Conservation (phyloP, 2,329 filamentous ascomycete species). For the Cladobotryum mycophilum region DNA sequence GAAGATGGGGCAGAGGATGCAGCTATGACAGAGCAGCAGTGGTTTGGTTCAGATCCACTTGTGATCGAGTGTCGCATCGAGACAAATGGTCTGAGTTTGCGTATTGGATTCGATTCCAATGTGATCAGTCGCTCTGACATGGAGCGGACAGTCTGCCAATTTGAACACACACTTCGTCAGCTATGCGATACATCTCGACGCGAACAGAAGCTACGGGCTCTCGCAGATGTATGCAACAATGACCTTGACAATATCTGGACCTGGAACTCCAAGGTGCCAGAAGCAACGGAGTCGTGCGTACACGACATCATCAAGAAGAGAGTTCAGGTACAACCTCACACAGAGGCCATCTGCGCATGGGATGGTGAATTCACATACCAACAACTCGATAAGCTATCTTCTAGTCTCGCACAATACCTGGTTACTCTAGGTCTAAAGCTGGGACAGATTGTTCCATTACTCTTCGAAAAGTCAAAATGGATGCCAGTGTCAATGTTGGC, state of each 20-base stretch:
- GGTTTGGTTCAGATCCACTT: too few relatives aligned
- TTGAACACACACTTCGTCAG: conserved; percentile 3
- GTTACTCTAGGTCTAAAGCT: not conserved
- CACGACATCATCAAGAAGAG: conserved; percentile 9
- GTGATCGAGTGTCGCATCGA: too few relatives aligned
- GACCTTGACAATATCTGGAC: conserved; percentile 3
- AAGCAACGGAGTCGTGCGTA: conserved; percentile 7
- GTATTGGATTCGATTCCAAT: conserved; percentile 1
- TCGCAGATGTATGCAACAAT: not conserved
- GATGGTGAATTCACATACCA: conserved; percentile 16
- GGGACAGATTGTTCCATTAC: conserved; percentile 9
- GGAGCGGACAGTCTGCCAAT: conserved; percentile 1
- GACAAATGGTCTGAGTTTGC: too few relatives aligned
- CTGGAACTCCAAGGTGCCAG: conserved; percentile 1
- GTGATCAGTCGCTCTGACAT: not conserved
- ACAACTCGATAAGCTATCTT: conserved; percentile 12
- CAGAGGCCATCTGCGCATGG: conserved; percentile 14
- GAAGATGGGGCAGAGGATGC: too few relatives aligned
- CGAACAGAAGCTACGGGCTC: not conserved
- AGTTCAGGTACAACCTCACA: not conserved
- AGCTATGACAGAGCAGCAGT: too few relatives aligned
- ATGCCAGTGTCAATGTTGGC: conserved; percentile 11
- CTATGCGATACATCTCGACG: not conserved
- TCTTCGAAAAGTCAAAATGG: conserved; percentile 16
- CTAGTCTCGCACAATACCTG: conserved; percentile 12